phyloP scores from a whole-genome alignment of 768 basidiomycete genomes.

The Tricholoma matsutake region DNA sequence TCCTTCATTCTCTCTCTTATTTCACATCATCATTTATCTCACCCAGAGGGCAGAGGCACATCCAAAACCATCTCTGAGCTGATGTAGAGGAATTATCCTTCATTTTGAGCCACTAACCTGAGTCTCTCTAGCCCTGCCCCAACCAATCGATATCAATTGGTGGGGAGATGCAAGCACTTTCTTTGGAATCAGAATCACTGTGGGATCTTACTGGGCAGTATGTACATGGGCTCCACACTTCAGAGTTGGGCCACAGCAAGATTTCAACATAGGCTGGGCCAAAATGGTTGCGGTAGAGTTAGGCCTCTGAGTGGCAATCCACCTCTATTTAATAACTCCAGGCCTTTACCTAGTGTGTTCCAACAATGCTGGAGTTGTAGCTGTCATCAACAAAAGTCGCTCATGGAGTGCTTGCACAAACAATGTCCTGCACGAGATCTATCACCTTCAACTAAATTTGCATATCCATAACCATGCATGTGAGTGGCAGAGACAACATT shows the following conservation, averaged over 20 bases:
- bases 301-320: background rate
- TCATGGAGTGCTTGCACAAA: no score
- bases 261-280: background rate
- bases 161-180: background rate
- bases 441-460: no score
- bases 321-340: background rate
- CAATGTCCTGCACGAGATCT: no score
- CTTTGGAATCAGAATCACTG: conserved; percentile 28
- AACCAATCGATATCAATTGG: background rate
- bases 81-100: conserved; percentile 25
- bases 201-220: conserved; percentile 25
- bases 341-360: no score
- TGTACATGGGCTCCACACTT: no score
- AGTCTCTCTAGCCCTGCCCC: conserved; percentile 1
- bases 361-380: no score
- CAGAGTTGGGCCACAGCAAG: no score
- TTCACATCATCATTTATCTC: background rate
- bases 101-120: no score
- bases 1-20: background rate
- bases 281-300: background rate
- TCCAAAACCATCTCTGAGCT: conserved; percentile 20
- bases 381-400: no score
- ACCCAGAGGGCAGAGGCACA: conserved; percentile 4
- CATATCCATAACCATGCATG: no score
- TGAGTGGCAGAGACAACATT: background rate